Evolutionary conservation across 352 stramenopile genomes (phyloP), one percentile per base, ranked within the genome.

Genomic region (Phytophthora citricola): DNA sequence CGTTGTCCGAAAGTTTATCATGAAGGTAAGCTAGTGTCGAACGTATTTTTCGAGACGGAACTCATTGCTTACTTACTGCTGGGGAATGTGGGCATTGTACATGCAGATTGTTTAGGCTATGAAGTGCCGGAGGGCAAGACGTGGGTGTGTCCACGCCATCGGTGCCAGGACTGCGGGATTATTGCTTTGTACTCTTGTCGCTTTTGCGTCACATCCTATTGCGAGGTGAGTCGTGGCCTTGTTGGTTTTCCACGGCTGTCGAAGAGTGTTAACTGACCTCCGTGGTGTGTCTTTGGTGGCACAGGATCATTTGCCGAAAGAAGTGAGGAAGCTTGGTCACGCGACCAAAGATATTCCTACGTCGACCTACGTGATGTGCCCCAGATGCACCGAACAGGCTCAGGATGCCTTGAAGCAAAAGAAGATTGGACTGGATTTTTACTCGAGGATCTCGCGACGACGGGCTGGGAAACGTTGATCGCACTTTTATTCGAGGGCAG

Each of bases 1-100:
- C 72, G 75, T 6, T 95, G 87, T 43, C 87, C 81, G 0, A 95
- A 95, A 49, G 87, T 95, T 15, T 93, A 95, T 46, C 87, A 95
- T 65, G 59, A 86, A 84, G 82, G 86, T 91, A 65, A 47, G 40
- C 38, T 12, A 46, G 31, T 12, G 17, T 14, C 8, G 24, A 17
- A 41, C 29, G 17, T 17, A 20, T 15, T 27, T 17, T 17, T 29
- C 63, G 29, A 22, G 10, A 47, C 17, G 17, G 22, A 46, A 24
- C 10, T 24, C 38, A 52, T 14, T 2, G 45, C 38, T 58, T 29
- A 61, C n/a, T 49, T 29, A 53, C 43, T 47, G 6, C 32, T 54
- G 17, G 17, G 11, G 31, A 15, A 17, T 63, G 38, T 32, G 45
- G 34, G 15, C 11, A 39, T 8, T 52, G 15, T 48, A 92, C 17